phyloP scores from a whole-genome alignment of 495 filamentous ascomycete genomes.

The Lophiotrema nucula region DNA sequence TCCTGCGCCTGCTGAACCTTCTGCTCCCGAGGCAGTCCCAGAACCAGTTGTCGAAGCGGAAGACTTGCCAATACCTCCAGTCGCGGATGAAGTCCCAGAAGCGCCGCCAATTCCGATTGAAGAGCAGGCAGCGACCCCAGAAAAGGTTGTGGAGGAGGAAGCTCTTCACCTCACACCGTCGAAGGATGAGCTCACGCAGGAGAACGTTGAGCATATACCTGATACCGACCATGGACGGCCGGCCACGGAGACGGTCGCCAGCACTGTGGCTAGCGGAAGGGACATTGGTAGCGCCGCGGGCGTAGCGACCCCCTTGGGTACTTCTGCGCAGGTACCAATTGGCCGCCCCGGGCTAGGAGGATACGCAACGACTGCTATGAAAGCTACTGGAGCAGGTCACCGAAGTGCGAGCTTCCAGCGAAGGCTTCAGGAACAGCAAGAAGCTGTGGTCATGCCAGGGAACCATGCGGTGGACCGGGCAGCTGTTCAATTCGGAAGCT shows the following conservation, averaged over 20 bases:
- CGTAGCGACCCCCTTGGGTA: constrained; percentile 58
- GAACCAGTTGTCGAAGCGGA: constrained; percentile 40
- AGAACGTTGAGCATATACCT: constrained; percentile 84
- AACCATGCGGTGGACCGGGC: constrained; percentile 92
- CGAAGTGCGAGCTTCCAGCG: constrained; percentile 77
- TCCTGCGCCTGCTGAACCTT: constrained; percentile 34
- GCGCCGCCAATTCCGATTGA: constrained; percentile 31
- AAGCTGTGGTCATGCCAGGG: constrained; percentile 98
- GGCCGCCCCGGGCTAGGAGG: constrained; percentile 61
- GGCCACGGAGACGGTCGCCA: constrained; percentile 80
- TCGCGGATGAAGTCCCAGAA: constrained; percentile 35
- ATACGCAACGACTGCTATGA: constrained; percentile 71
- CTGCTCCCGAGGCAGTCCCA: constrained; percentile 33
- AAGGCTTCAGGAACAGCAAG: constrained; percentile 86
- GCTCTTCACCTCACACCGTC: constrained; percentile 59
- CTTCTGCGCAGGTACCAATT: constrained; percentile 57
- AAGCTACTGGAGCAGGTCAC: constrained; percentile 60
- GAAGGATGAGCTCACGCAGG: constrained; percentile 84
- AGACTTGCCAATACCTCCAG: constrained; percentile 33
- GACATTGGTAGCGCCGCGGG: constrained; percentile 62
- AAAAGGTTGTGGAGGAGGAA: constrained; percentile 3
- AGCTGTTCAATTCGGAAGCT: constrained; percentile 95
- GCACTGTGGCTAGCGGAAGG: constrained; percentile 80
- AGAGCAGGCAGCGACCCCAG: constrained; percentile 39
- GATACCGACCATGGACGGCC: constrained; percentile 73